Percentiles rank a stretch among this genome's conserved stretches.
Conservation (phyloP, 768 basidiomycete species). For the Mycena galericulata region DNA sequence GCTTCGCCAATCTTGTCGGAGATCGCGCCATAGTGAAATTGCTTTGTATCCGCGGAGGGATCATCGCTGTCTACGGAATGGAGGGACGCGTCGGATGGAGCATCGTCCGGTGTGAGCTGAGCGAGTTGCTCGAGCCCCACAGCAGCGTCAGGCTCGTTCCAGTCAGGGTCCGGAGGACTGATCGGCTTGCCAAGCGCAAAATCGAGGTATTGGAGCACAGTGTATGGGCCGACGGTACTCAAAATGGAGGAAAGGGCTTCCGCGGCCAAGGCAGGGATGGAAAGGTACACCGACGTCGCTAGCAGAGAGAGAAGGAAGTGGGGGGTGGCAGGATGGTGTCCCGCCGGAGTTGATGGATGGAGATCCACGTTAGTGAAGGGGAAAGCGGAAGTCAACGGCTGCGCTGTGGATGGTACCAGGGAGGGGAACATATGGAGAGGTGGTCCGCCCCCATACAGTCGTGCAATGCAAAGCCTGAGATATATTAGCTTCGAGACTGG, state of each 20-base stretch:
- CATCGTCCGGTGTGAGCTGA: slow-evolving; percentile 55
- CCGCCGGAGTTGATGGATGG: slow-evolving; percentile 53
- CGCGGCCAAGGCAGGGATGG: slow-evolving; percentile 79
- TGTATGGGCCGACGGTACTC: slow-evolving; percentile 81
- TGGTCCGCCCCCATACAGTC: slow-evolving; percentile 90
- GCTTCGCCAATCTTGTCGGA: slow-evolving; percentile 94
- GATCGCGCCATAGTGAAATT: slow-evolving; percentile 86
- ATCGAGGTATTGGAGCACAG: slow-evolving; percentile 79
- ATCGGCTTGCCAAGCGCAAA: slow-evolving; percentile 85
- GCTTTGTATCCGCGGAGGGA: slow-evolving; percentile 47
- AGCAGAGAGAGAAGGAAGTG: slow-evolving; percentile 88
- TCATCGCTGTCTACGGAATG: slow-evolving; percentile 30
- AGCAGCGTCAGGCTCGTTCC: slow-evolving; percentile 67
- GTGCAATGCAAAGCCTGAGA: slow-evolving; percentile 82
- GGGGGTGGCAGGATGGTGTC: slow-evolving; percentile 82
- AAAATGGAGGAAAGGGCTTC: slow-evolving; percentile 81
- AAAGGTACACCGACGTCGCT: slow-evolving; percentile 88
- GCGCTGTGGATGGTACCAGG: slow-evolving; percentile 70
- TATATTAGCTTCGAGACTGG: slow-evolving; percentile 11
- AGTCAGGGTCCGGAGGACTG: slow-evolving; percentile 47
- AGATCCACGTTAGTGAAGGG: slow-evolving; percentile 44
- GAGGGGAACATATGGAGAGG: slow-evolving; percentile 73
- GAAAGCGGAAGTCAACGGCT: slow-evolving; percentile 82
- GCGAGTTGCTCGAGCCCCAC: slow-evolving; percentile 80
- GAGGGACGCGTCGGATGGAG: slow-evolving; percentile 20